phyloP scores from a whole-genome alignment of 2,329 filamentous ascomycete genomes.

The Cytospora paraplurivora region DNA sequence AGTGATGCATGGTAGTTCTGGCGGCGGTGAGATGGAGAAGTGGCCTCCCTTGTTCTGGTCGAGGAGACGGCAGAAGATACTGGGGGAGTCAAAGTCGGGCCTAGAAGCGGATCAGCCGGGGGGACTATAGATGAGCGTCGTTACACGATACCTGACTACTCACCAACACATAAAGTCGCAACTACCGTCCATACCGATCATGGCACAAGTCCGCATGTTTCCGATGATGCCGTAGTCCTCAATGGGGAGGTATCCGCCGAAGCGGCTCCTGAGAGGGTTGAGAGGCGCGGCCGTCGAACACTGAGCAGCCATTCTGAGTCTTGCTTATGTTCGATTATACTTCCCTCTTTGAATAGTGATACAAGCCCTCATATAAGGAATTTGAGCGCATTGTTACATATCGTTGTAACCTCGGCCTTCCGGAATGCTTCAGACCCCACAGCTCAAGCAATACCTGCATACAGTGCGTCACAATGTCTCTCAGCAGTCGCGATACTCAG shows the following conservation, averaged over 20 bases:
- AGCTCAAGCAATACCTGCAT: neutral
- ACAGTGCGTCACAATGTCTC: neutral
- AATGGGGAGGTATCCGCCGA: constrained; percentile 60
- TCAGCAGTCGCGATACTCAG: neutral
- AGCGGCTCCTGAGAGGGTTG: constrained; percentile 37
- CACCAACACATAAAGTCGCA: constrained; percentile 79
- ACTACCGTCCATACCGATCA: constrained; percentile 74
- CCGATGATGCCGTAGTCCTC: constrained; percentile 81
- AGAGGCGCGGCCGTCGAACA: constrained; percentile 35
- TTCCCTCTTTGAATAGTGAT: neutral
- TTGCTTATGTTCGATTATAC: neutral
- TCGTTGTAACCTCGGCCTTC: neutral
- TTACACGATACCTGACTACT: constrained; percentile 32
- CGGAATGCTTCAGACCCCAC: neutral
- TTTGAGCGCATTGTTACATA: neutral
- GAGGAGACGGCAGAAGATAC: constrained; percentile 72
- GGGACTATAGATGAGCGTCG: neutral
- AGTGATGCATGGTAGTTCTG: constrained; percentile 59
- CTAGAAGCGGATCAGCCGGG: constrained; percentile 41
- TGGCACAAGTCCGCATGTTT: constrained; percentile 76
- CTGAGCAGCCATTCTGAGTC: constrained; percentile 38
- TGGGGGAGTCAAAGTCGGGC: constrained; percentile 79
- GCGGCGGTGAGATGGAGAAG: constrained; percentile 65
- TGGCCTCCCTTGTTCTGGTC: constrained; percentile 75
- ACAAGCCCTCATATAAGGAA: neutral